A percentile compares a stretch with the other conserved stretches of the same genome.
phyloP scores from a whole-genome alignment of 2,329 filamentous ascomycete genomes.

The Fusarium sp. region DNA sequence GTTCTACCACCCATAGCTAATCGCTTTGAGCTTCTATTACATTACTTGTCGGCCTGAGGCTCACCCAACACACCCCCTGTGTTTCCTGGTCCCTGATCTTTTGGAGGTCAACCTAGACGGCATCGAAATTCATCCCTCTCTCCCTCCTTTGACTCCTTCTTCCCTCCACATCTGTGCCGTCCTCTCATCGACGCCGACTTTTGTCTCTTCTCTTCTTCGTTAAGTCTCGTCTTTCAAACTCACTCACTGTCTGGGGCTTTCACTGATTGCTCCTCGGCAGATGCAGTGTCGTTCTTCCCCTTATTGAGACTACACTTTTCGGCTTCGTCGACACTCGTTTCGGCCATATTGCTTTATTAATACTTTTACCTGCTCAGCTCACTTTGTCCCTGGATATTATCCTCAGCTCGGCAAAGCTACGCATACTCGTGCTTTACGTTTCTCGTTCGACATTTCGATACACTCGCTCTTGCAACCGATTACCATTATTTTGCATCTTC shows the following conservation, averaged over 20 bases:
- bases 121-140: conserved; percentile 33
- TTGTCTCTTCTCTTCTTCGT: conserved; percentile 31
- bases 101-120: conserved; percentile 36
- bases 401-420: conserved; percentile 24
- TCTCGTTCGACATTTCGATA: conserved; percentile 42
- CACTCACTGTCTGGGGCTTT: conserved; percentile 30
- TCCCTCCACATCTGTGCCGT: conserved; percentile 39
- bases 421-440: conserved; percentile 40
- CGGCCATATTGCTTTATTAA: conserved; percentile 44
- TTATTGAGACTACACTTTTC: conserved; percentile 44
- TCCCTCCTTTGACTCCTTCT: conserved; percentile 38
- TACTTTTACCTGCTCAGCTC: conserved; percentile 43
- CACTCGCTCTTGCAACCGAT: conserved; percentile 39
- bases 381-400: conserved; percentile 24
- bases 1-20: conserved; percentile 25
- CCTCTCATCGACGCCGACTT: conserved; percentile 33
- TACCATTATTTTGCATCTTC: conserved; percentile 32
- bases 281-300: conserved; percentile 43
- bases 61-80: conserved; percentile 28
- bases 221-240: conserved; percentile 21
- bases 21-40: conserved; percentile 26
- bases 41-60: conserved; percentile 39
- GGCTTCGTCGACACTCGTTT: conserved; percentile 47
- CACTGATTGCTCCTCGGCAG: conserved; percentile 43
- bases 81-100: conserved; percentile 35